A percentile compares a stretch with the other conserved stretches of the same genome.
Evolutionary conservation across 371 early-diverging fungal genomes (phyloP).

Genomic region (Batkoa obscura): DNA sequence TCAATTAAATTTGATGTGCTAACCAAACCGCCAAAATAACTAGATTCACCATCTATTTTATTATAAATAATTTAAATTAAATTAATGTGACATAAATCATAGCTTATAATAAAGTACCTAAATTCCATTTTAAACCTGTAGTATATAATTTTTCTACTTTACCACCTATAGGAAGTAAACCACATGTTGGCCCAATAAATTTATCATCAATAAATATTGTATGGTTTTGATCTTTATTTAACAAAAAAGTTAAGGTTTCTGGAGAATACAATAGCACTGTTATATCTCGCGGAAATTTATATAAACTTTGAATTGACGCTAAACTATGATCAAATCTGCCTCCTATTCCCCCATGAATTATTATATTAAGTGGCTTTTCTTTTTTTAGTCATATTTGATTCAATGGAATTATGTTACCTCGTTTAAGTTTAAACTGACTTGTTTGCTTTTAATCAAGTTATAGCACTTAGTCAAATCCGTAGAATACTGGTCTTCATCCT

Average conservation of each 20-base stretch:
- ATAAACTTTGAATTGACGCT: slow-evolving; percentile 48
- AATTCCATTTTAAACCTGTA: slow-evolving; percentile 66
- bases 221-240: slow-evolving; percentile 32
- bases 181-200: slow-evolving; percentile 76
- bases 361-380: slow-evolving; percentile 15
- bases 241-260: not conserved
- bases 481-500: slow-evolving; percentile 34
- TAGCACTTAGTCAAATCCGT: slow-evolving; percentile 84
- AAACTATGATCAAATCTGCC: slow-evolving; percentile 86
- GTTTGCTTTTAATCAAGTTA: slow-evolving; percentile 11
- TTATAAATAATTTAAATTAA: too few species aligned
- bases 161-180: slow-evolving; percentile 63
- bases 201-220: slow-evolving; percentile 32
- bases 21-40: too few species aligned
- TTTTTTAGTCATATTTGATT: not conserved
- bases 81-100: too few species aligned
- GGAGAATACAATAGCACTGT: not conserved
- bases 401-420: not conserved
- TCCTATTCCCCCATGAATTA: slow-evolving; percentile 63
- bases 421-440: slow-evolving; percentile 11
- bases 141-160: slow-evolving; percentile 36
- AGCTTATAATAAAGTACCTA: slow-evolving; percentile 26
- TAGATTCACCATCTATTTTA: too few species aligned
- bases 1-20: too few species aligned
- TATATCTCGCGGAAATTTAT: slow-evolving; percentile 13